phyloP scores from a whole-genome alignment of 257 asterid genomes.

The Solanum pimpinellifolium region DNA sequence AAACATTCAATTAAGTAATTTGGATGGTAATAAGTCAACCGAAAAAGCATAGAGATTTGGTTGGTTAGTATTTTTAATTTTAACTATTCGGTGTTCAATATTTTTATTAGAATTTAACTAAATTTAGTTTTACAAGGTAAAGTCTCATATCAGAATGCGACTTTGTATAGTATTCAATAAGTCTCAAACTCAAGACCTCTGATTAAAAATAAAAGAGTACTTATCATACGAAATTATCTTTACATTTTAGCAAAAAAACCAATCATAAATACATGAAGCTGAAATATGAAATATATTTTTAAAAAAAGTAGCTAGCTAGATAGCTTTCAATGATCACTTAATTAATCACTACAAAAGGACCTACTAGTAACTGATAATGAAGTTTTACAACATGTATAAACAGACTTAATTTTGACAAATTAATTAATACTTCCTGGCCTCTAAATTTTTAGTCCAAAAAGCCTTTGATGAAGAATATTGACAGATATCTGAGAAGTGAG shows the following conservation, averaged over 20 bases:
- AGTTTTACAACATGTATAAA: not conserved
- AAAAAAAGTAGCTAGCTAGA: too few species aligned
- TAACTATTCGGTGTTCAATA: not conserved
- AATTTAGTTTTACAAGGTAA: not conserved
- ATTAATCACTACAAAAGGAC: not conserved
- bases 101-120: not conserved
- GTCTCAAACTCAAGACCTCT: not conserved
- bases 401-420: not conserved
- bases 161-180: not conserved
- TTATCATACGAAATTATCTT: not conserved
- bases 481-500: conserved; percentile 31
- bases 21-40: not conserved
- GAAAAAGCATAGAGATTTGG: not conserved
- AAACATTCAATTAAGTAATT: not conserved
- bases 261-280: not conserved
- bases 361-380: not conserved
- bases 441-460: not conserved
- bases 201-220: not conserved
- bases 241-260: not conserved
- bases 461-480: conserved; percentile 1
- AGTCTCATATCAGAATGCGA: not conserved
- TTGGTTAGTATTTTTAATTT: not conserved
- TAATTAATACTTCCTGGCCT: not conserved
- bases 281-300: not conserved
- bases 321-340: not conserved